Evolutionary conservation across 495 filamentous ascomycete species (phyloP), one percentile per base, ranked within the genome.

Genomic region (Talaromyces nanjingensis): DNA sequence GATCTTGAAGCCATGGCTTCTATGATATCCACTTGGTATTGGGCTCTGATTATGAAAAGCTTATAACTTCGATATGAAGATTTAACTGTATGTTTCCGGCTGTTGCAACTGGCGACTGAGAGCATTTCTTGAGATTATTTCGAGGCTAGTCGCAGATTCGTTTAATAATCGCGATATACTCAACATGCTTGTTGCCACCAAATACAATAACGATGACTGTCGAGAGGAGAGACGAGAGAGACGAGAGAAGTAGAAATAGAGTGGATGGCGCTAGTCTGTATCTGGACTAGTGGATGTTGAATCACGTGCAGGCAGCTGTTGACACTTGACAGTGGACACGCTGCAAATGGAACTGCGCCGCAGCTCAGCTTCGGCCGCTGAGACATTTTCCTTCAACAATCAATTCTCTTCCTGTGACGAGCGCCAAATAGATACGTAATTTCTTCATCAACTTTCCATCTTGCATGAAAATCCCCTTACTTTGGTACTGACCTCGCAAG

Each of bases 271-370:
- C 37, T 16, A 42, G 16, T 42, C 49, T 25, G 6, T 4, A 24
- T 54, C 18, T 4, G 53, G 53, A 56, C 20, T 56, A 56, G 53
- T 16, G 24, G 4, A 4, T 29, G 16, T 6, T 4, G 12, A 27
- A 56, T 56, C 53, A 56, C 53, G 53, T 56, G 53, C 22, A 6
- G 22, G 16, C 22, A 27, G 53, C 53, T 56, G 53, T 56, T 56
- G 53, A 27, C 16, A 27, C 24, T 56, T 56, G 53, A 27, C 16
- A 27, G 53, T 56, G 29, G 53, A 27, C 27, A 27, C 27, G 53
- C 53, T 25, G 53, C 12, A 56, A 2, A 6, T 14, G 20, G 27
- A 16, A 27, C 22, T 56, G 53, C 53, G 53, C 5, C 53, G 53
- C 12, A 56, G 53, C 53, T 56, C 27, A 25, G 27, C 11, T 56